Conservation (phyloP, 176 grass and related monocot genomes). For the Oryza punctata region DNA sequence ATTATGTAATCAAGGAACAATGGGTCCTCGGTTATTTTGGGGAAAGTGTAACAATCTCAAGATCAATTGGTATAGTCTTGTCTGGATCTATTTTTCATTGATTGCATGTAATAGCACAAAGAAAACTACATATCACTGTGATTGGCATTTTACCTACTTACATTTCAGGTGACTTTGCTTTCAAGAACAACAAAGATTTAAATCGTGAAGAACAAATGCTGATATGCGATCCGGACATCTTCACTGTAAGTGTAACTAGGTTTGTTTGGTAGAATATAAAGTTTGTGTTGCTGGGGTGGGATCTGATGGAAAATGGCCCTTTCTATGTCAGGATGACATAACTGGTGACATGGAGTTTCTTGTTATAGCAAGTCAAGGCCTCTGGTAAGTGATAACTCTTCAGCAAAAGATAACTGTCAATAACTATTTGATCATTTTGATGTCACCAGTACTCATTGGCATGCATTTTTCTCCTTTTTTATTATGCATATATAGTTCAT, state of each 20-base stretch:
- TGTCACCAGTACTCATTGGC: neutral
- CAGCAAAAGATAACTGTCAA: no score
- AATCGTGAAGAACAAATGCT: slow-evolving; percentile 7
- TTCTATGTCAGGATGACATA: slow-evolving; percentile 32
- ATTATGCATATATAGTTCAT: neutral
- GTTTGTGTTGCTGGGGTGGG: neutral
- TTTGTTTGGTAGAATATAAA: neutral
- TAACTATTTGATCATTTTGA: neutral
- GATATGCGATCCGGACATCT: slow-evolving; percentile 22
- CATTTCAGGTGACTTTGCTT: slow-evolving; percentile 9
- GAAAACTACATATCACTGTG: neutral
- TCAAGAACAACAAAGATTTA: slow-evolving; percentile 8
- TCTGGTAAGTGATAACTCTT: slow-evolving; percentile 36
- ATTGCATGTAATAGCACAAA: neutral
- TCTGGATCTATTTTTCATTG: neutral
- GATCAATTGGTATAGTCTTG: slow-evolving; percentile 9
- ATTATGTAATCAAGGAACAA: no score
- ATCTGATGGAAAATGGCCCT: neutral
- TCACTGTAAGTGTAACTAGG: slow-evolving; percentile 20
- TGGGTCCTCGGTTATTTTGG: neutral
- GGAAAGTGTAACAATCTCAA: neutral
- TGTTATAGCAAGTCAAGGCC: slow-evolving; percentile 37
- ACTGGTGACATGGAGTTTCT: slow-evolving; percentile 39
- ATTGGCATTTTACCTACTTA: neutral
- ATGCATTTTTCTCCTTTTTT: neutral